Percentiles rank a stretch among this genome's conserved stretches.
Conservation (phyloP, 768 basidiomycete genomes). For the Rhodotorula paludigena region DNA sequence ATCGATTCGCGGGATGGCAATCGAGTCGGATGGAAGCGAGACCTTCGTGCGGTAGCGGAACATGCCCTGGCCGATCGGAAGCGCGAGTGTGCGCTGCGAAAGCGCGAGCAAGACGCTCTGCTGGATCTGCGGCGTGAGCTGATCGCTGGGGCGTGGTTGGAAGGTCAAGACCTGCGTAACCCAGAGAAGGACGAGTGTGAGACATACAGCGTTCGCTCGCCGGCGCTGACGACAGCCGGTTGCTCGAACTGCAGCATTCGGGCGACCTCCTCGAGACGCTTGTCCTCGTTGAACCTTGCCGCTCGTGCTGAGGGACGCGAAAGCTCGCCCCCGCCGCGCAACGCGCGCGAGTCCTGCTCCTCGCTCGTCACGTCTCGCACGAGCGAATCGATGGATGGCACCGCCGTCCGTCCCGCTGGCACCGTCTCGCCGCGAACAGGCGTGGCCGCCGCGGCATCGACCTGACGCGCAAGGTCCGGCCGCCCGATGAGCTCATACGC, state of each 20-base stretch:
- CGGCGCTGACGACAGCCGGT: conserved; percentile 64
- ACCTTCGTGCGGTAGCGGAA: conserved; percentile 68
- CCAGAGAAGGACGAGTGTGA: not conserved
- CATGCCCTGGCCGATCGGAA: conserved; percentile 84
- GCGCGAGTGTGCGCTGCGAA: conserved; percentile 79
- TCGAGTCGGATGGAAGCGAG: conserved; percentile 44
- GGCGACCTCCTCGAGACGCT: conserved; percentile 82
- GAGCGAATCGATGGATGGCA: not conserved
- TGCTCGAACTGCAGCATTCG: conserved; percentile 80
- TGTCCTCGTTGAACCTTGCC: conserved; percentile 76
- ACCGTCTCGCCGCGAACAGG: not conserved
- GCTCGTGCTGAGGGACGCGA: no score
- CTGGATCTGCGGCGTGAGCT: conserved; percentile 78
- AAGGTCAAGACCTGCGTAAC: not conserved
- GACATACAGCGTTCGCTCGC: conserved; percentile 65
- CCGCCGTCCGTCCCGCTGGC: not conserved
- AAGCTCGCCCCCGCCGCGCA: no score
- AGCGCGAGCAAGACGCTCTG: conserved; percentile 73
- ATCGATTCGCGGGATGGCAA: conserved; percentile 45
- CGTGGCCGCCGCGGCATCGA: not conserved
- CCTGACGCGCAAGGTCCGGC: conserved; percentile 60
- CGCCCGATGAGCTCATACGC: conserved; percentile 67
- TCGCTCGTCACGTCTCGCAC: not conserved
- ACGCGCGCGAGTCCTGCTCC: conserved; percentile 1
- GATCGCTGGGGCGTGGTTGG: conserved; percentile 59